Base-by-base conservation (phyloP, 2,329 filamentous ascomycete species). In the Alternaria viburni region DNA sequence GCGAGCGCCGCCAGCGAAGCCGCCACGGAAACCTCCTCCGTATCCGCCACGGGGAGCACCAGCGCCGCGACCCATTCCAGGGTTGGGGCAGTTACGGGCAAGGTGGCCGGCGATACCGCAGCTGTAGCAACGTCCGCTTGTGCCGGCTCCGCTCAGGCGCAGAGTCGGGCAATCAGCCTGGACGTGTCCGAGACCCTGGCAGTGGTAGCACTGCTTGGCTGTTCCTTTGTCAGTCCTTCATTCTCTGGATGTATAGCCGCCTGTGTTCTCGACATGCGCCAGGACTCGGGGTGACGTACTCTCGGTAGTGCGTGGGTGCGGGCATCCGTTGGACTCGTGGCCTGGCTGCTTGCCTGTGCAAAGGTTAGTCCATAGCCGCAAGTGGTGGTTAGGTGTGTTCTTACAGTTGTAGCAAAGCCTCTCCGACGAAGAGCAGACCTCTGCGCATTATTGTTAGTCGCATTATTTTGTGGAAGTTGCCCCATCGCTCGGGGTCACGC, bases 181-280 rank as follows among this genome's bases (percentile, higher is more conserved):
- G 76, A 99, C 96, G 81, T 99, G 96, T 72, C 96, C 96, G 66
- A 98, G 89, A 63, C 96, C 96, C 86, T 98, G 96, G 87, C 96
- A 99, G 85, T 98, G 96, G 83, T 99, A 99, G 89, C 96, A 99
- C 87, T 99, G 96, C 90, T 99, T 99, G 57, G 93, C 93, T 90
- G 75, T 64, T 50, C 25, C 57, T 32, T 15, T 51, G 68, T 73
- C 62, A 73, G 69, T 54, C n/a, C 15, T 45, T 46, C 28, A 46
- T 59, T 44, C 17, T 17, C 23, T 21, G 6, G 2, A 25, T 30
- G 13, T 52, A 15, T 45, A 12, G 26, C 13, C n/a, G 11, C 28
- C 10, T 41, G 7, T 28, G 26, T 28, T 7, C 49, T 54, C 17
- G 51, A 58, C 10, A 50, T 26, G 17, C n/a, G 36, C 46, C 17